These are phyloP conservation scores for Naganishia kalamii DNA, from an alignment of 768 basidiomycete genomes.

Conservation along the genomic window DNA sequence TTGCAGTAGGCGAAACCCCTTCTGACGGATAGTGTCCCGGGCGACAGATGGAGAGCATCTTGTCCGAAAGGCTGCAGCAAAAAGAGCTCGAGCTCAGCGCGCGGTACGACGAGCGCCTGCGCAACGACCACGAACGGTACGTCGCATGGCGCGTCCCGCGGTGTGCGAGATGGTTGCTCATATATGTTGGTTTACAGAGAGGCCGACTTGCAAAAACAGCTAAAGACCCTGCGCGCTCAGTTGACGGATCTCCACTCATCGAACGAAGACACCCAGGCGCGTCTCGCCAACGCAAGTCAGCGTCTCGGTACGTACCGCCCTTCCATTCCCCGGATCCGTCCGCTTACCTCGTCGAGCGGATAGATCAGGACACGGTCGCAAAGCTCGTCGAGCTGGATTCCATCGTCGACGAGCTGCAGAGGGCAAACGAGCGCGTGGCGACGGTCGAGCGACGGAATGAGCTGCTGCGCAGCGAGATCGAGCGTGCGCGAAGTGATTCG, in stretches of 20 bases:
- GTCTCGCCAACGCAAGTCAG: constrained; percentile 80
- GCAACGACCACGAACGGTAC: constrained; percentile 92
- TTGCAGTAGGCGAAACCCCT: neutral
- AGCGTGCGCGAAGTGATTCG: constrained; percentile 69
- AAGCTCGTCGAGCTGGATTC: constrained; percentile 90
- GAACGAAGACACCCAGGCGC: constrained; percentile 87
- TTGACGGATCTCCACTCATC: constrained; percentile 81
- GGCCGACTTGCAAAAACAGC: constrained; percentile 85
- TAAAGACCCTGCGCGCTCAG: constrained; percentile 79
- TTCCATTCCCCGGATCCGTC: neutral
- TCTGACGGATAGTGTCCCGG: neutral
- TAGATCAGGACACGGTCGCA: constrained; percentile 85
- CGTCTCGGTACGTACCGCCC: constrained; percentile 53
- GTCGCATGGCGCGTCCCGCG: constrained; percentile 29
- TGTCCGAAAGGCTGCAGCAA: constrained; percentile 76
- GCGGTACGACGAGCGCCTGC: constrained; percentile 88
- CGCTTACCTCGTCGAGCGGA: neutral
- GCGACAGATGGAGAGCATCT: constrained; percentile 82
- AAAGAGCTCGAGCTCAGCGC: constrained; percentile 97
- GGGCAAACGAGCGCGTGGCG: constrained; percentile 88
- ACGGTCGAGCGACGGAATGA: constrained; percentile 92
- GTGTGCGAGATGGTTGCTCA: neutral
- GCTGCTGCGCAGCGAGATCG: constrained; percentile 89
- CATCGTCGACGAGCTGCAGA: constrained; percentile 85
- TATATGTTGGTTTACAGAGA: constrained; percentile 55